A percentile compares a stretch with the other conserved stretches of the same genome.
Evolutionary conservation across 768 basidiomycete genomes (phyloP).

Genomic region (Leccinum arenicola): DNA sequence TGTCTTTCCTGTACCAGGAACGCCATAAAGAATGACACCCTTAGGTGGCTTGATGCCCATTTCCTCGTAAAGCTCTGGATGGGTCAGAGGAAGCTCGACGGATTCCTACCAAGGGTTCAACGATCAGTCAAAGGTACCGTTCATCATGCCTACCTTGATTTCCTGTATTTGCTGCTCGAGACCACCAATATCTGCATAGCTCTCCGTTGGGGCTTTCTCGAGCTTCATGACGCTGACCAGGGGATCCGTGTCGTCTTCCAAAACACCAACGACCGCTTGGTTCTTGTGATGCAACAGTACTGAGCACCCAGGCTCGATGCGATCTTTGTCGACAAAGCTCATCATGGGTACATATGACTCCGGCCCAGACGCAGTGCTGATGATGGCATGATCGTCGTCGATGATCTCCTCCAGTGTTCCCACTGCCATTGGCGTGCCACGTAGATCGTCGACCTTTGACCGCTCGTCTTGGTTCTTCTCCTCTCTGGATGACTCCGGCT

Average conservation of each 20-base stretch:
- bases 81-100: slow-evolving; percentile 94
- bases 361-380: slow-evolving; percentile 90
- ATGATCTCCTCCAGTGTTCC: slow-evolving; percentile 98
- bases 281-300: slow-evolving; percentile 96
- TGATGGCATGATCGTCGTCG: slow-evolving; percentile 98
- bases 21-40: slow-evolving; percentile 98
- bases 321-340: slow-evolving; percentile 97
- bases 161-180: slow-evolving; percentile 97
- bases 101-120: slow-evolving; percentile 65
- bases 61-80: slow-evolving; percentile 98
- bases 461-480: slow-evolving; percentile 96
- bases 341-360: slow-evolving; percentile 98
- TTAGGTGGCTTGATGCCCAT: slow-evolving; percentile 99
- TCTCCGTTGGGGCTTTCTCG: slow-evolving; percentile 98
- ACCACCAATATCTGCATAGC: slow-evolving; percentile 98
- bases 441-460: slow-evolving; percentile 88
- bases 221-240: slow-evolving; percentile 98
- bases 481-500: slow-evolving; percentile 83
- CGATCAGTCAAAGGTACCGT: not conserved
- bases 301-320: slow-evolving; percentile 93
- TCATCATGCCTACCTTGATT: slow-evolving; percentile 71
- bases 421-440: slow-evolving; percentile 97
- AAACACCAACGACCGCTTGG: slow-evolving; percentile 90
- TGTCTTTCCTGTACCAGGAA: slow-evolving; percentile 98
- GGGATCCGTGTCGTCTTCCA: slow-evolving; percentile 93